Percentiles rank a stretch among this genome's conserved stretches.
phyloP scores from a whole-genome alignment of 2,329 filamentous ascomycete species.

The Pestalotiopsis sp. region DNA sequence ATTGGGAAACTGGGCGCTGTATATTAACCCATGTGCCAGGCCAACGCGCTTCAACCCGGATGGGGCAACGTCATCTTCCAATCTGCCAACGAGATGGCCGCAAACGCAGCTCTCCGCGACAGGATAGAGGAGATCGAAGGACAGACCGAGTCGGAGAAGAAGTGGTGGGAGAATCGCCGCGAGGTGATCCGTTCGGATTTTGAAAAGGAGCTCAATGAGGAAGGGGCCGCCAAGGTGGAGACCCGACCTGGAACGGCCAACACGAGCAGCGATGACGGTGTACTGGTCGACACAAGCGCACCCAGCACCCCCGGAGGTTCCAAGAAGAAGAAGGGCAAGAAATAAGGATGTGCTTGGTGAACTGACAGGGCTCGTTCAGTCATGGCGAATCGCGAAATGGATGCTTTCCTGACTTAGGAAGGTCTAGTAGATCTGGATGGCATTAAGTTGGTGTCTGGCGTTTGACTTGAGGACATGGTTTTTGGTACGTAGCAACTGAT shows the following conservation, averaged over 20 bases:
- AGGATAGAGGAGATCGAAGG: conserved; percentile 76
- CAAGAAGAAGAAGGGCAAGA: conserved; percentile 66
- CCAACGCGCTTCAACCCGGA: conserved; percentile 83
- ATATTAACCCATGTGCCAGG: conserved; percentile 53
- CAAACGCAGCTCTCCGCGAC: conserved; percentile 77
- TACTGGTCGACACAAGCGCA: conserved; percentile 70
- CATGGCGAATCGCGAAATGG: background rate
- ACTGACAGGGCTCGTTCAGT: background rate
- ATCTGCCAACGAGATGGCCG: conserved; percentile 92
- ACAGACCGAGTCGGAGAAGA: conserved; percentile 73
- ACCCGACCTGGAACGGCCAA: conserved; percentile 34
- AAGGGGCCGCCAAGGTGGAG: conserved; percentile 45
- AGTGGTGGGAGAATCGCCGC: conserved; percentile 90
- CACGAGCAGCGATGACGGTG: conserved; percentile 71
- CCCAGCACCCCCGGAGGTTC: conserved; percentile 33
- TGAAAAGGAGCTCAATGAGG: conserved; percentile 81
- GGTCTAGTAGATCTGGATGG: background rate
- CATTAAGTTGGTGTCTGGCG: conserved; percentile 6
- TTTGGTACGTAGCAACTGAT: background rate
- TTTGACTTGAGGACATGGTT: background rate
- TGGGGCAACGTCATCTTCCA: conserved; percentile 98
- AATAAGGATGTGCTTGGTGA: conserved; percentile 39
- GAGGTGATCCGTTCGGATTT: conserved; percentile 74
- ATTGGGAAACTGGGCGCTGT: background rate
- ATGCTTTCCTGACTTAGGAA: background rate